Evolutionary conservation across 345 rosid genomes (phyloP), one percentile per base, ranked within the genome.

Genomic region (Eucalyptus guilfoylei): DNA sequence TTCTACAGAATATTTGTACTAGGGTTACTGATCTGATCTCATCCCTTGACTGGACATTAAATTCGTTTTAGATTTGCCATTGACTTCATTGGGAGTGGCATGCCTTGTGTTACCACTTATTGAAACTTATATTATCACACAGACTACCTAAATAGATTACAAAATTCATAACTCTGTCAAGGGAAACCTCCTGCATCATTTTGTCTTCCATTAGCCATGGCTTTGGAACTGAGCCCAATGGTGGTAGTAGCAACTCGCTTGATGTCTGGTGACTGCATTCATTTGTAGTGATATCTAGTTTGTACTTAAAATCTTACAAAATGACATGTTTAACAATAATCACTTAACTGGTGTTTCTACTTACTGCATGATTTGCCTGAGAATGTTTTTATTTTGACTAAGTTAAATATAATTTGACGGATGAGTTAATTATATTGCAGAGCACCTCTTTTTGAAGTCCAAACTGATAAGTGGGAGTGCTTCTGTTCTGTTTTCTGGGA

Each of bases 401-500:
- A 76, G 83, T 37, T 24, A 40, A 76, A 37, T 76, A 76, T 76
- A 76, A 76, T 86, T 86, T 86, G 64, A 86, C 7, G 16, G 64
- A 86, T 86, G 88, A 30, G 64, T 37, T 26, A 54, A 88, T 93
- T 48, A 89, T 55, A 89, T 87, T 48, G 40, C 93, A 98, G 99
- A 96, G 99, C 99, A 88, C 99, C 99, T 72, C 93, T 96, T 88
- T 94, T 92, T 92, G 99, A 96, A 92, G 94, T 95, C 89, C 99
- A 98, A 92, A 96, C 96, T 88, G 96, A 94, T 91, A 90, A 95
- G 62, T 98, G 99, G 99, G 99, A 96, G 88, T 98, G 99, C 94
- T 98, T 93, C 90, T 94, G 96, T 90, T 93, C 94, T 91, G 90
- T 98, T 89, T 91, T 90, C 37, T 97, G 99, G 99, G 98, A 98